Evolutionary conservation across 106 monocot genomes (phyloP).

Genomic region (Dioscorea alata): DNA sequence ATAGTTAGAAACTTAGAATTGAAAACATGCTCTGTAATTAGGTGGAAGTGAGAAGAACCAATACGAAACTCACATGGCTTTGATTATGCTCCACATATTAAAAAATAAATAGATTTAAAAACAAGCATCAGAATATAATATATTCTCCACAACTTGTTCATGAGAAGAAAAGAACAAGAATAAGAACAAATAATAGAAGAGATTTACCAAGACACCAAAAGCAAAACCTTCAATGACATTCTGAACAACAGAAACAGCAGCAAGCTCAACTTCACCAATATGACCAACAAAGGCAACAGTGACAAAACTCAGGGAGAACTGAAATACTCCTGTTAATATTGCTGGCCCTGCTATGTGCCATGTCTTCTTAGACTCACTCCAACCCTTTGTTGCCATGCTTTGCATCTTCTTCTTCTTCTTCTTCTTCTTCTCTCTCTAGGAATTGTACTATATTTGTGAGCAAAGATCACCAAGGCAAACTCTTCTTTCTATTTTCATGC

Average conservation of each 20-base stretch:
- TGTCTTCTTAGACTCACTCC: constrained; percentile 59
- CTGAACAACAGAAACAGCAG: constrained; percentile 63
- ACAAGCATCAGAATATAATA: too few species aligned
- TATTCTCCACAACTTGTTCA: too few species aligned
- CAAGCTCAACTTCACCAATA: constrained; percentile 56
- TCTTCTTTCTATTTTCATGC: too few species aligned
- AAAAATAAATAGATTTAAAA: too few species aligned
- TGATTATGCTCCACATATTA: too few species aligned
- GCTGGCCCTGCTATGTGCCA: constrained; percentile 69
- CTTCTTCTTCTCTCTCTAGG: background rate
- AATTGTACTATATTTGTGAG: too few species aligned
- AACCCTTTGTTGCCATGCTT: constrained; percentile 20
- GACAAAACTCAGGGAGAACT: constrained; percentile 53
- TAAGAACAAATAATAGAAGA: too few species aligned
- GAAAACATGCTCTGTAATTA: too few species aligned
- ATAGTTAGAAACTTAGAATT: too few species aligned
- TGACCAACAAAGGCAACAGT: constrained; percentile 72
- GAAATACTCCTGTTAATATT: constrained; percentile 41
- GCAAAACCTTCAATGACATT: constrained; percentile 56
- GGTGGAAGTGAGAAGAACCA: too few species aligned
- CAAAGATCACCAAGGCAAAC: too few species aligned
- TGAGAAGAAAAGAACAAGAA: background rate
- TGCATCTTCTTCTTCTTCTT: constrained; percentile 10
- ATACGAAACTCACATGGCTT: too few species aligned
- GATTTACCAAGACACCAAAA: constrained; percentile 43